These are phyloP conservation scores for Rhodotorula glutinis DNA, from an alignment of 1,284 basidiomycete species.

Conservation along the genomic window DNA sequence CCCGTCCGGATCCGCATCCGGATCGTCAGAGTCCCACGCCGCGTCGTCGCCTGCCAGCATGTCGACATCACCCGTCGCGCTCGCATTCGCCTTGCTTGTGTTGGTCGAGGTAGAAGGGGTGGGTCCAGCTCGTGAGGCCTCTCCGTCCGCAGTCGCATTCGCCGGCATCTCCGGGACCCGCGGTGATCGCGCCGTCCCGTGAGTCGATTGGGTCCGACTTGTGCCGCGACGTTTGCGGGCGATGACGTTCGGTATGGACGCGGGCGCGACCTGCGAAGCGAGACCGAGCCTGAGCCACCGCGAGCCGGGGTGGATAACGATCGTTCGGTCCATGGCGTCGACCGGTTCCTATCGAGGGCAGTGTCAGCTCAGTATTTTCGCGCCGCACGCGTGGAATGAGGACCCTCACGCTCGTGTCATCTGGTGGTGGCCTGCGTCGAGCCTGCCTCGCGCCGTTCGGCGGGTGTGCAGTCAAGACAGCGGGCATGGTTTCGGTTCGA, in stretches of 20 bases:
- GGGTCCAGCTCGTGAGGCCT: too few relatives aligned
- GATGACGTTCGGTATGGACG: conserved; percentile 70
- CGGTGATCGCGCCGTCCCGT: too few relatives aligned
- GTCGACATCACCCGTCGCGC: neutral
- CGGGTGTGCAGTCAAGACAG: neutral
- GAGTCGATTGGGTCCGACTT: neutral
- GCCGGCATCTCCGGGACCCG: too few relatives aligned
- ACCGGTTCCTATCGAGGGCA: too few relatives aligned
- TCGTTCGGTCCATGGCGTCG: conserved; percentile 45
- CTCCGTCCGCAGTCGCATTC: too few relatives aligned
- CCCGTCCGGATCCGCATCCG: neutral
- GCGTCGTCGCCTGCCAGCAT: neutral
- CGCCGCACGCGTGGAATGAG: too few relatives aligned
- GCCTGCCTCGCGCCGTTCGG: conserved; percentile 1
- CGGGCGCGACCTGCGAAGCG: conserved; percentile 80
- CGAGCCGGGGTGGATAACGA: conserved; percentile 94
- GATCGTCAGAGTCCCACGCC: neutral
- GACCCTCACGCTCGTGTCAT: neutral
- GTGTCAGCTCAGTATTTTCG: too few relatives aligned
- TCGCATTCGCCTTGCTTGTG: too few relatives aligned
- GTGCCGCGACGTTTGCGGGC: conserved; percentile 52
- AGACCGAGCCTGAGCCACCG: conserved; percentile 79
- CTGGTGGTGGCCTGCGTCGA: neutral
- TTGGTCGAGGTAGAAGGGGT: too few relatives aligned
- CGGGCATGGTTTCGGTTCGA: neutral